Base-by-base conservation (phyloP, 2,329 filamentous ascomycete species). In the Rhinocladiella mackenziei region DNA sequence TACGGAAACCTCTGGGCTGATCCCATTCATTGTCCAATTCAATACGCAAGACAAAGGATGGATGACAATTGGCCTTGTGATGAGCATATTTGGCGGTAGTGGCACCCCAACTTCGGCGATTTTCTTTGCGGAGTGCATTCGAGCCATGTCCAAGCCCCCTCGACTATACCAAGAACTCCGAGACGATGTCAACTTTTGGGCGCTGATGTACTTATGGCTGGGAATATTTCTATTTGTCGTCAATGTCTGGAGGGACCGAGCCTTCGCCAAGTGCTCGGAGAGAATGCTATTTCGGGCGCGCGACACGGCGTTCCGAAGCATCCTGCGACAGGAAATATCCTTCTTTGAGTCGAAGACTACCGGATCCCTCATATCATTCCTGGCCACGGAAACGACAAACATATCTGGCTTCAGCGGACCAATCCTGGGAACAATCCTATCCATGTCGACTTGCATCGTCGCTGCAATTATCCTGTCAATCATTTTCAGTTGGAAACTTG, bases 271-370 rank as follows among this genome's bases (percentile, higher is more conserved):
- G 58, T 89, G 86, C 68, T 92, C 88, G n/a, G 87, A 94, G 68
- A 77, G 81, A 28, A 76, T 97, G 17, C 78, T 96, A 42, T 86
- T 87, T 61, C 81, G 88, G 14, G 87, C 91, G 1, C 80, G 92
- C 56, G 81, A 92, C 63, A 74, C 74, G 45, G 85, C 89, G 4
- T 96, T 98, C 72, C 77, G 89, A 22, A 76, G 83, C 17, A 88
- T 97, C 71, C 78, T 97, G 39, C 85, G 89, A 53, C 91, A 97
- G 65, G 92, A 97, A 51, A 89, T 97, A 46, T 73, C 81, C 20
- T 97, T 89, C 65, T 98, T 96, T 57, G 92, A 97, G 64, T 76
- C 74, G 63, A 94, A 97, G 63, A 89, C 85, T 4, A 83, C 88
- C 5, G 92, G 92, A 54, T 84, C 89, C 1, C 71, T 98, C 57